These are phyloP conservation scores for Entoloma clypeatum DNA, from an alignment of 1,284 basidiomycete genomes.

Conservation along the genomic window DNA sequence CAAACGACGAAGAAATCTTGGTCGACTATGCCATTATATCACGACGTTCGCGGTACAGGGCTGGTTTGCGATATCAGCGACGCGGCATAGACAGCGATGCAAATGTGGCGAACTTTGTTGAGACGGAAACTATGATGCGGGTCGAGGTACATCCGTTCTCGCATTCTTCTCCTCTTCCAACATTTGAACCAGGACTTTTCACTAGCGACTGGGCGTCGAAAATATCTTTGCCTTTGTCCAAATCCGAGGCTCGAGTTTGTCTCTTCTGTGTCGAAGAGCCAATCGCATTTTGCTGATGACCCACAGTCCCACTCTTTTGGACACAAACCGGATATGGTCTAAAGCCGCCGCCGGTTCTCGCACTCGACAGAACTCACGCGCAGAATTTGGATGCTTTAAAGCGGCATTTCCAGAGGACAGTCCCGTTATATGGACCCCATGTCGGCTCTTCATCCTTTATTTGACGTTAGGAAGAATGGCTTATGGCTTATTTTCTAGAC, in stretches of 20 bases:
- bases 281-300: constrained; percentile 10
- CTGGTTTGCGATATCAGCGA: constrained; percentile 93
- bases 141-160: constrained; percentile 55
- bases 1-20: constrained; percentile 42
- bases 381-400: constrained; percentile 72
- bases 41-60: constrained; percentile 86
- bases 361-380: constrained; percentile 65
- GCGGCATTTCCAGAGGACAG: constrained; percentile 72
- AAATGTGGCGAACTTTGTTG: constrained; percentile 87
- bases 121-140: constrained; percentile 86
- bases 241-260: constrained; percentile 81
- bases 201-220: constrained; percentile 60
- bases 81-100: constrained; percentile 89
- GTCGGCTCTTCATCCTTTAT: constrained; percentile 35
- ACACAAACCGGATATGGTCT: constrained; percentile 79
- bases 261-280: constrained; percentile 8
- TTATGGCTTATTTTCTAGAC: constrained; percentile 41
- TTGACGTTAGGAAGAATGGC: neutral
- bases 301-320: constrained; percentile 84
- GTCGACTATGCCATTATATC: constrained; percentile 76
- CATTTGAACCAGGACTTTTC: constrained; percentile 13
- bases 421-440: constrained; percentile 72
- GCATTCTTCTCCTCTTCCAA: neutral
- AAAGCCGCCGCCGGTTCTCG: constrained; percentile 84
- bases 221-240: constrained; percentile 89